Base-by-base conservation (phyloP, 352 stramenopile species). In the Phytophthora boehmeriae region DNA sequence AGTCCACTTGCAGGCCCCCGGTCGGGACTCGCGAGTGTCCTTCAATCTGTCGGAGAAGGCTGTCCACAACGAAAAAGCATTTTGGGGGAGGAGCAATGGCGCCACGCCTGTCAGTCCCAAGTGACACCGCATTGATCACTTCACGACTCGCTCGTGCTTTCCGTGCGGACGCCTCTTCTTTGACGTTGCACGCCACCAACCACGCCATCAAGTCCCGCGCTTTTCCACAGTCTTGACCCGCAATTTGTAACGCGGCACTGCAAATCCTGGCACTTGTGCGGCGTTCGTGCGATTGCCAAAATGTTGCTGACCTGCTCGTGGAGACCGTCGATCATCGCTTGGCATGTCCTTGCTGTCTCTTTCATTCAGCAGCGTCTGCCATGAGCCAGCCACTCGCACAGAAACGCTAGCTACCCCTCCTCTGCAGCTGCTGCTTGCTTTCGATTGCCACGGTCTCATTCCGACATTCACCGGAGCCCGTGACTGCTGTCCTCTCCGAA, bases 271-370 rank as follows among this genome's bases (percentile, higher is more conserved):
- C 56, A 32, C 17, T 13, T 4, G 45, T 63, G 53, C 53, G 17
- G 45, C 54, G 63, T 48, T 41, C 61, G 61, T 64, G 39, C 47
- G 54, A 69, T 69, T 69, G 54, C 61, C 54, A 51, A 69, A 69
- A 68, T 35, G 16, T 45, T 44, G 38, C n/a, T 34, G 38, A 50
- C 36, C 25, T 43, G 38, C 4, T 8, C 4, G 16, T 19, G 38
- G 38, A 16, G 19, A 17, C 19, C 9, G 2, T 17, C 38, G 38
- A 44, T 22, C 16, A 44, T 20, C 38, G 19, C 11, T 44, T 44
- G 38, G 38, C 34, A 39, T 39, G 34, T 39, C 34, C 8, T 39
- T 44, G 38, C 13, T 44, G n/a, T 20, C 38, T 17, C 38, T 44
- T 14, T 17, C 19, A 17, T 16, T 41, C 4, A 19, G 8, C 11